These are phyloP conservation scores for Vitis hybrid DNA, from an alignment of 177 flowering plant species.

Conservation along the genomic window DNA sequence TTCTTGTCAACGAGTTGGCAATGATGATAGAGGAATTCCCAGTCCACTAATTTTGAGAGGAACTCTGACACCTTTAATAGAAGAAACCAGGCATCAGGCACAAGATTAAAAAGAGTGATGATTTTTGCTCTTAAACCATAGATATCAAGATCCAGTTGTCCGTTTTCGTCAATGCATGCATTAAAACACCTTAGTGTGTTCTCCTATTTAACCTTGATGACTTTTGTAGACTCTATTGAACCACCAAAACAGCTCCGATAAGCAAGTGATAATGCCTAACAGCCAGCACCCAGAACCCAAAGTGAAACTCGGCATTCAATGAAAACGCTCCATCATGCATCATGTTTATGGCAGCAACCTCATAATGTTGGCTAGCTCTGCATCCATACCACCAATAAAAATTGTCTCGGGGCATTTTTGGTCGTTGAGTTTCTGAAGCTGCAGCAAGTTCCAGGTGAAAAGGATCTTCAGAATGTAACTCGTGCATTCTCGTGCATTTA, in stretches of 20 bases:
- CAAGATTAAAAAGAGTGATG: too few relatives aligned
- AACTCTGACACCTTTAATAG: constrained; percentile 86
- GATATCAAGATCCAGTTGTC: too few relatives aligned
- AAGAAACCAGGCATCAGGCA: constrained; percentile 88
- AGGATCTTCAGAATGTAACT: constrained; percentile 71
- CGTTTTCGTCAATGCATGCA: too few relatives aligned
- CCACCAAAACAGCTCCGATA: too few relatives aligned
- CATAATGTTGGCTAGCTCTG: constrained; percentile 92
- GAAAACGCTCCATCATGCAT: constrained; percentile 64
- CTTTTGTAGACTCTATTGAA: too few relatives aligned
- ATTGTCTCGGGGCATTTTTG: constrained; percentile 16
- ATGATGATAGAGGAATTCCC: constrained; percentile 93
- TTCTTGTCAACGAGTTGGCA: constrained; percentile 85
- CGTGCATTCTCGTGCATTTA: constrained; percentile 40
- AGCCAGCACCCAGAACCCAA: too few relatives aligned
- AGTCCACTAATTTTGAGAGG: constrained; percentile 73
- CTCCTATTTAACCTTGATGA: too few relatives aligned
- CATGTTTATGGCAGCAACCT: constrained; percentile 92
- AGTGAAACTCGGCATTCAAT: too few relatives aligned
- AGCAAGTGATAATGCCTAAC: too few relatives aligned
- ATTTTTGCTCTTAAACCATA: too few relatives aligned
- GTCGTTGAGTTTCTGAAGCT: constrained; percentile 31
- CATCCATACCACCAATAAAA: constrained; percentile 68
- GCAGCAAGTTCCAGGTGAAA: constrained; percentile 66
- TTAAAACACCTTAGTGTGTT: too few relatives aligned